Evolutionary conservation across 2,329 filamentous ascomycete species (phyloP).

Genomic region (Aspergillus sp.): DNA sequence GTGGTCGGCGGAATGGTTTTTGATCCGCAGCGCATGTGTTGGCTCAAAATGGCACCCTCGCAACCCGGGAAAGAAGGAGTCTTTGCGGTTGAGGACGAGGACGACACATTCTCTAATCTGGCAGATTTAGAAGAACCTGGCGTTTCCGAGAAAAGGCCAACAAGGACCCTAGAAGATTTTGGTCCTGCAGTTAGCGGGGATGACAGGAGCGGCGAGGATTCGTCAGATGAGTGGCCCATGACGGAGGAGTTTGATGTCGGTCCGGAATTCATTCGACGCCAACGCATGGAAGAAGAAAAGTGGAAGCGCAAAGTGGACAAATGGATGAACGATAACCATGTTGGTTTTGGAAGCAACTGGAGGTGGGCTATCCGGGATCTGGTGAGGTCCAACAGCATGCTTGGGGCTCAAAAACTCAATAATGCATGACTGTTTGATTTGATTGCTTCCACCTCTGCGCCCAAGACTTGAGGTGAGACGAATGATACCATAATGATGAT

Average conservation of each 20-base stretch:
- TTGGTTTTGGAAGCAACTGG: conserved; percentile 58
- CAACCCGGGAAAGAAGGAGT: conserved; percentile 35
- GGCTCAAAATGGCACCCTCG: conserved; percentile 73
- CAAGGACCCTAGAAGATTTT: conserved; percentile 27
- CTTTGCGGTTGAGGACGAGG: conserved; percentile 72
- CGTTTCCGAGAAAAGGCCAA: conserved; percentile 22
- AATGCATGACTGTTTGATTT: conserved; percentile 10
- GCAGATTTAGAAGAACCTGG: conserved; percentile 72
- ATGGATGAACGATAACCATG: conserved; percentile 68
- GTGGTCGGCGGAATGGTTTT: conserved; percentile 99
- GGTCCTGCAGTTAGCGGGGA: conserved; percentile 33
- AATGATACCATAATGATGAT: conserved; percentile 10
- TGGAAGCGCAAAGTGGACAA: conserved; percentile 86
- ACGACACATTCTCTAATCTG: conserved; percentile 93
- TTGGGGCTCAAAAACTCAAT: conserved; percentile 14
- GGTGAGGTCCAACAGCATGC: conserved; percentile 32
- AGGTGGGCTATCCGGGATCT: conserved; percentile 68
- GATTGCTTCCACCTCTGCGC: not conserved
- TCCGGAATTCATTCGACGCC: conserved; percentile 84
- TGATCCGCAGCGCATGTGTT: conserved; percentile 95
- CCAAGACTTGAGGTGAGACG: not conserved
- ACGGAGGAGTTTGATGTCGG: conserved; percentile 98
- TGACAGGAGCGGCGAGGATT: conserved; percentile 45
- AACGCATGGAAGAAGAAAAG: conserved; percentile 85
- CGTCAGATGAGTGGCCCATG: conserved; percentile 74